Percentiles rank a stretch among this genome's conserved stretches.
phyloP scores from a whole-genome alignment of 306 rosid species.

The Ceratonia siliqua region DNA sequence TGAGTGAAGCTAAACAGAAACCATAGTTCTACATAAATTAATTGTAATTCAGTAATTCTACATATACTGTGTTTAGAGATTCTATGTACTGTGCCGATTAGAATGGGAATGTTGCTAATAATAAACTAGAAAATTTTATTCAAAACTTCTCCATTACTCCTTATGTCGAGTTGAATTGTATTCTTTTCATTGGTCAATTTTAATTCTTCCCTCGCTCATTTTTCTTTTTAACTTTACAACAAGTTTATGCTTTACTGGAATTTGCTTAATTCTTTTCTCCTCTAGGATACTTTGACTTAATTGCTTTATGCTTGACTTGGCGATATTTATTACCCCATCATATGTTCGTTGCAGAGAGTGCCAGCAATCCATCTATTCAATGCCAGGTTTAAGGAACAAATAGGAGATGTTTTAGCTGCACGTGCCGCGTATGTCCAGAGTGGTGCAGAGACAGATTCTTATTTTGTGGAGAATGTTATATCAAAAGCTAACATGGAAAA shows the following conservation, averaged over 20 bases:
- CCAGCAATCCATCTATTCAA: conserved; percentile 77
- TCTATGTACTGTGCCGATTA: conserved; percentile 5
- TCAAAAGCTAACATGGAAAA: conserved; percentile 89
- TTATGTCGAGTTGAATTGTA: conserved; percentile 21
- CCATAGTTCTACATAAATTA: conserved; percentile 4
- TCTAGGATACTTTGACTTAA: conserved; percentile 48
- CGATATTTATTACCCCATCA: conserved; percentile 48
- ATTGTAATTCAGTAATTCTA: conserved; percentile 3
- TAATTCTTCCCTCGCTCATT: conserved; percentile 13
- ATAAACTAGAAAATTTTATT: neutral
- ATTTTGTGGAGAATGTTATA: conserved; percentile 62
- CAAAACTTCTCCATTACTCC: conserved; percentile 3
- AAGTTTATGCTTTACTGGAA: conserved; percentile 31
- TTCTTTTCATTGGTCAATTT: conserved; percentile 24
- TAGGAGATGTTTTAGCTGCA: conserved; percentile 75
- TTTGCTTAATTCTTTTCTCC: conserved; percentile 39
- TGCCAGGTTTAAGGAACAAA: conserved; percentile 88
- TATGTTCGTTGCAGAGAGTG: conserved; percentile 71
- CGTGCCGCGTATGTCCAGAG: conserved; percentile 60
- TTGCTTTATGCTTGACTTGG: conserved; percentile 58
- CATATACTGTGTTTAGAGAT: neutral
- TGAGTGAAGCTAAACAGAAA: conserved; percentile 16
- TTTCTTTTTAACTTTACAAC: conserved; percentile 14
- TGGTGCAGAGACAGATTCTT: conserved; percentile 57
- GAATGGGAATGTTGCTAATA: conserved; percentile 5